Evolutionary conservation across 2,329 filamentous ascomycete genomes (phyloP).

Genomic region (Coleophoma cylindrospora): DNA sequence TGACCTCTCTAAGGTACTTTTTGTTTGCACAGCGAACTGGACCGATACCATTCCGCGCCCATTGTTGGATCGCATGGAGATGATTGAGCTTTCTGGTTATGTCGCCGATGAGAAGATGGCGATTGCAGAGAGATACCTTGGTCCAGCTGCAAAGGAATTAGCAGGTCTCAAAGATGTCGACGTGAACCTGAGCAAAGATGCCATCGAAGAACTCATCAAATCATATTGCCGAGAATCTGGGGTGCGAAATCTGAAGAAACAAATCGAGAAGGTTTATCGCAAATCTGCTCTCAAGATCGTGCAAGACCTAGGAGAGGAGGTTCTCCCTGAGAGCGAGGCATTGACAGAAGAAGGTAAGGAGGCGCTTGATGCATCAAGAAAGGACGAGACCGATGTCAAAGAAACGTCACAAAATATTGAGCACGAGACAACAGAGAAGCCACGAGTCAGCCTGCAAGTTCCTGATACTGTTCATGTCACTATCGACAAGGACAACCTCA

Average conservation of each 20-base stretch:
- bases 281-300: conserved; percentile 98
- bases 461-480: conserved; percentile 81
- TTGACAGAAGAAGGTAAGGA: conserved; percentile 82
- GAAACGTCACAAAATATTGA: conserved; percentile 51
- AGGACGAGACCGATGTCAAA: conserved; percentile 58
- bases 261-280: conserved; percentile 98
- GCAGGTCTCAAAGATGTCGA: conserved; percentile 87
- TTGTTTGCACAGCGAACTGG: conserved; percentile 98
- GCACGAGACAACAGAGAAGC: conserved; percentile 56
- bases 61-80: conserved; percentile 93
- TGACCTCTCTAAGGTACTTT: conserved; percentile 93
- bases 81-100: conserved; percentile 94
- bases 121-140: conserved; percentile 89
- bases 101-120: conserved; percentile 99
- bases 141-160: conserved; percentile 89
- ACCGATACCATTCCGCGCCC: conserved; percentile 95
- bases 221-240: conserved; percentile 97
- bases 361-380: conserved; percentile 65
- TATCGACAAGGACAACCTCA: conserved; percentile 85
- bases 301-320: conserved; percentile 84
- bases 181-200: conserved; percentile 79
- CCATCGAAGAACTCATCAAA: conserved; percentile 95
- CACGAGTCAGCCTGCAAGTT: conserved; percentile 73
- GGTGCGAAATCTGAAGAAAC: conserved; percentile 96
- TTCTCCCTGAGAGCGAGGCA: conserved; percentile 72